Evolutionary conservation across 306 rosid species (phyloP).

Genomic region (Canavalia gladiata): DNA sequence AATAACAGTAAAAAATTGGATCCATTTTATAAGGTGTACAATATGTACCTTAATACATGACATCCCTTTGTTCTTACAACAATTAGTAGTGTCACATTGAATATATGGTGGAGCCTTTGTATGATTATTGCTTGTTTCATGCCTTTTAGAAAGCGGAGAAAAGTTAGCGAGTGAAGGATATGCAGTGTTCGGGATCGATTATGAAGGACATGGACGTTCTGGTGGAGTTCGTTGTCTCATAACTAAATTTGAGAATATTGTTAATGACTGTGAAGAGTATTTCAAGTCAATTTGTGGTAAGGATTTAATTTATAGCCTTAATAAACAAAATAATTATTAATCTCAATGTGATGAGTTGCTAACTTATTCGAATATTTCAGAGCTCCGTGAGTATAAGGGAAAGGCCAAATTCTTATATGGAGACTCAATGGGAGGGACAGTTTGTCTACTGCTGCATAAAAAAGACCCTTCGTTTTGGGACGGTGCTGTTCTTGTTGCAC

Average conservation of each 20-base stretch:
- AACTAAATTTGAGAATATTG: conserved; percentile 70
- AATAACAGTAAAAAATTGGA: too few species aligned
- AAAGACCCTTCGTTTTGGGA: conserved; percentile 78
- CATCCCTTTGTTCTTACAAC: too few species aligned
- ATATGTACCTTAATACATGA: too few species aligned
- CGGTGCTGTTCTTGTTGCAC: conserved; percentile 90
- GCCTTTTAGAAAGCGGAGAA: conserved; percentile 62
- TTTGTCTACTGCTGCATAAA: conserved; percentile 72
- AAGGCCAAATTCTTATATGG: conserved; percentile 83
- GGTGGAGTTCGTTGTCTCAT: conserved; percentile 83
- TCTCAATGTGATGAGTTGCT: neutral
- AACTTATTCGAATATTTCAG: conserved; percentile 48
- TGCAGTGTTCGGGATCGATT: conserved; percentile 83
- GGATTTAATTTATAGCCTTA: neutral
- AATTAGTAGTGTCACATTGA: neutral
- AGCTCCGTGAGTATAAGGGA: conserved; percentile 56
- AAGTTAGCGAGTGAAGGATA: conserved; percentile 72
- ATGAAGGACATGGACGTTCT: conserved; percentile 90
- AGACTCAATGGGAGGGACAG: conserved; percentile 98
- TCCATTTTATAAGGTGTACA: too few species aligned
- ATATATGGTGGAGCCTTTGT: neutral
- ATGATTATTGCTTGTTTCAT: neutral
- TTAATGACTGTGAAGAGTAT: conserved; percentile 66
- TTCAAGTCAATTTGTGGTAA: conserved; percentile 77
- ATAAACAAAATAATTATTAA: neutral